These are phyloP conservation scores for Lycium ferocissimum DNA, from an alignment of 257 asterid genomes.

Conservation along the genomic window DNA sequence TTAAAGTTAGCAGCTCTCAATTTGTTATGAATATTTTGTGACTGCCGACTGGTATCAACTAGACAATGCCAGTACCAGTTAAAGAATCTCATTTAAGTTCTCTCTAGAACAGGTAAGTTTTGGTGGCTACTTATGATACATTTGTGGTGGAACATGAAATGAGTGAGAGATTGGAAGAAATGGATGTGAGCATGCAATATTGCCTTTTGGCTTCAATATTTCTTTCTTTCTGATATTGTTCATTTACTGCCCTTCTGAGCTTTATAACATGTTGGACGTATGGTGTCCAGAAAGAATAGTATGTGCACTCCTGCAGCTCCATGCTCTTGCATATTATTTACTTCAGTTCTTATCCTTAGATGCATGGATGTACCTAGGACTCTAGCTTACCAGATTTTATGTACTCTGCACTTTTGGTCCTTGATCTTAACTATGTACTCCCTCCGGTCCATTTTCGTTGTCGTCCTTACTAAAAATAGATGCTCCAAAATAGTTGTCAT, in stretches of 20 bases:
- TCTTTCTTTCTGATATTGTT: not conserved
- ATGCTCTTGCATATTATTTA: not conserved
- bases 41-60: not conserved
- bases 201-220: not conserved
- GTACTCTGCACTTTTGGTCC: not conserved
- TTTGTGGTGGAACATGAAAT: not conserved
- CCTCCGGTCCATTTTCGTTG: too few relatives aligned
- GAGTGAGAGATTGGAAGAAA: not conserved
- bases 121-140: not conserved
- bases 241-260: not conserved
- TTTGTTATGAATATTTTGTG: not conserved
- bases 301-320: slow-evolving; percentile 10
- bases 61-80: not conserved
- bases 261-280: not conserved
- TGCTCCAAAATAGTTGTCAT: too few relatives aligned
- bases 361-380: not conserved
- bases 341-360: slow-evolving; percentile 12
- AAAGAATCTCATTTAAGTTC: not conserved
- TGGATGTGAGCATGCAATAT: slow-evolving; percentile 6
- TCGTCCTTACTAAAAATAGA: too few relatives aligned
- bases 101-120: not conserved
- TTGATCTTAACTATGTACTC: slow-evolving; percentile 1
- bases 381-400: not conserved
- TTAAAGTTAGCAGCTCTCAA: not conserved
- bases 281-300: not conserved